Base-by-base conservation (phyloP, 1,284 basidiomycete genomes). In the Pterulicium gracile region DNA sequence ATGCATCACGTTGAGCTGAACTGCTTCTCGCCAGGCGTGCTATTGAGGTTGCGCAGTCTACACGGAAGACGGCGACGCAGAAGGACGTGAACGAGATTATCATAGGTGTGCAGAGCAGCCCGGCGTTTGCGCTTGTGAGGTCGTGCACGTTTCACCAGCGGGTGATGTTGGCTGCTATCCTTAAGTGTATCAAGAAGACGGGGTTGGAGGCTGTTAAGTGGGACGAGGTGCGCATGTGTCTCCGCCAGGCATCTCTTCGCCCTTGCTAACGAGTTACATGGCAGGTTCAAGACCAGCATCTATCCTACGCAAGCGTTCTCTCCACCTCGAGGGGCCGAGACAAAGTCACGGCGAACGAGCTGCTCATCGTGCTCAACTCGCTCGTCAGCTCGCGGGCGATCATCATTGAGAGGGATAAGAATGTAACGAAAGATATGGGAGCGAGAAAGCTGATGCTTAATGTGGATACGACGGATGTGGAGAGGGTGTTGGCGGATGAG, bases 141-240 rank as follows among this genome's bases (percentile, higher is more conserved):
- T 78, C 86, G 35, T 81, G 88, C 54, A 88, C 87, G 60, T 70
- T 91, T 48, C 89, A 94, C 58, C 89, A 95, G 58, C 81, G 88
- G 40, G 73, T 95, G 36, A 83, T 96, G 80, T 70, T 97, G n/a
- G 82, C 89, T 4, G 81, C 91, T 0, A 64, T 98, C 32, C 70
- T 96, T 17, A 84, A 86, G 53, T 92, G 88, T 57, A 74, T 91
- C 36, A 80, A 83, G 57, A 73, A 87, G 34, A 82, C 88, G 50
- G 95, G 95, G 18, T 75, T 98, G 1, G 81, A 89, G 42, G 90
- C 94, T 64, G 82, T 95, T 44, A 76, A 77, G 53, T 90, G 89
- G 83, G 73, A 73, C 15, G 87, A 91, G 52, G 84, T 94, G 47
- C 49, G 70, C 63, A 44, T 14, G 17, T 13, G 1, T 43, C 27